Evolutionary conservation across 148 eudicot species (phyloP).

Genomic region (Cornus florida): DNA sequence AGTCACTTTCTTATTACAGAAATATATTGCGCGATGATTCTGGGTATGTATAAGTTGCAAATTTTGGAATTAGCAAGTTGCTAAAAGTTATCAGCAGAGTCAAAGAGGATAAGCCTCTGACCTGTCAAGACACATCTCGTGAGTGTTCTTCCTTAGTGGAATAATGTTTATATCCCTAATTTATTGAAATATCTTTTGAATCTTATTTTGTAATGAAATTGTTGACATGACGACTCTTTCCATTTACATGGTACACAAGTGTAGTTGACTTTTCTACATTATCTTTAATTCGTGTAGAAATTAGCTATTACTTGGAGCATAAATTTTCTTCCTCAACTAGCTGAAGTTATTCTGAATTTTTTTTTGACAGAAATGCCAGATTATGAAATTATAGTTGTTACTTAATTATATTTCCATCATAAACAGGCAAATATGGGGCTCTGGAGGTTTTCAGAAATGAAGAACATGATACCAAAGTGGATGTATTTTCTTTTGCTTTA

Average conservation of each 20-base stretch:
- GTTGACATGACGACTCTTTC: not conserved
- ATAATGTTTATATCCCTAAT: not conserved
- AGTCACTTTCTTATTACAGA: conserved; percentile 49
- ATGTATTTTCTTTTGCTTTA: conserved; percentile 94
- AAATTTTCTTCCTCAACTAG: not conserved
- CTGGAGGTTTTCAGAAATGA: conserved; percentile 90
- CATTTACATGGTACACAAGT: not conserved
- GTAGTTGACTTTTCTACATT: too few relatives aligned
- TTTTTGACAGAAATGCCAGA: not conserved
- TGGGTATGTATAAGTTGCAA: conserved; percentile 96
- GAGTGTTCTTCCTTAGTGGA: conserved; percentile 28
- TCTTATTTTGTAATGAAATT: not conserved
- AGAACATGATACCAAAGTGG: conserved; percentile 92
- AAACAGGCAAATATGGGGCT: conserved; percentile 85
- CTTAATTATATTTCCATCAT: conserved; percentile 1
- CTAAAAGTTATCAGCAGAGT: conserved; percentile 71
- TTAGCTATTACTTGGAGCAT: not conserved
- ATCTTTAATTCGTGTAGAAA: too few relatives aligned
- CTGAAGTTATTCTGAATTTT: not conserved
- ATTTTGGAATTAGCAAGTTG: conserved; percentile 95
- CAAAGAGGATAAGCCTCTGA: conserved; percentile 54
- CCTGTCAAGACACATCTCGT: conserved; percentile 63
- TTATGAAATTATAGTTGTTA: not conserved
- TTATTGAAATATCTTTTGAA: not conserved
- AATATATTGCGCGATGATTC: conserved; percentile 97